Base-by-base conservation (phyloP, 306 rosid species). In the Cucumis sativus region DNA sequence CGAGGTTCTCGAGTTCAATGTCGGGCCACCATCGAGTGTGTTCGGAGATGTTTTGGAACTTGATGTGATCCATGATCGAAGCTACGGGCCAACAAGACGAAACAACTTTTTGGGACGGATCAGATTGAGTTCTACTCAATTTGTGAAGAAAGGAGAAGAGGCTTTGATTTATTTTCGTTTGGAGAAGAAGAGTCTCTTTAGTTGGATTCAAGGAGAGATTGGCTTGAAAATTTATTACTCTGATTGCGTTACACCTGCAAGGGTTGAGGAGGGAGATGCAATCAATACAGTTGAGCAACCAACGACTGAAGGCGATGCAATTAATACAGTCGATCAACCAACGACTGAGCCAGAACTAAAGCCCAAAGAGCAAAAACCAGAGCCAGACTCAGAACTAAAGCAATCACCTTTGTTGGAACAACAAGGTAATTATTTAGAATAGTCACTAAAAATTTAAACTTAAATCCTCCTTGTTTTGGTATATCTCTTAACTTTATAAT, bases 121-220 rank as follows among this genome's bases (percentile, higher is more conserved):
- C 51, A 84, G 90, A 14, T 49, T 94, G 75, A 80, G 85, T 28
- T 88, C 97, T 8, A 61, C 88, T 0, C 96, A 90, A 80, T 88
- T 94, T 57, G 98, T 94, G 7, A 66, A 62, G 33, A 94, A 88
- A 75, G 98, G 96, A 8, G 98, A 94, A 81, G 98, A 94, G 80
- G 97, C 98, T 40, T 74, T 94, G 79, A 89, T 94, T 14, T 92
- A 94, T 47, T 89, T 84, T 33, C 80, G 78, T 8, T 65, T 94
- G 78, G 84, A 92, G 80, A 94, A 86, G 88, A 94, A 89, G 80
- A 70, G 65, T 78, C 20, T 87, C 28, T 45, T 88, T 60, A 89
- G 75, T 61, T 88, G 82, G 82, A 76, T 88, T 54, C 91, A 85
- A 63, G 97, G 98, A 0, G 89, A 94, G 13, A 83, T 94, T 56